Percentiles rank a stretch among this genome's conserved stretches.
These are phyloP conservation scores for Canariomyces notabilis DNA, from an alignment of 2,329 filamentous ascomycete genomes.

Conservation along the genomic window DNA sequence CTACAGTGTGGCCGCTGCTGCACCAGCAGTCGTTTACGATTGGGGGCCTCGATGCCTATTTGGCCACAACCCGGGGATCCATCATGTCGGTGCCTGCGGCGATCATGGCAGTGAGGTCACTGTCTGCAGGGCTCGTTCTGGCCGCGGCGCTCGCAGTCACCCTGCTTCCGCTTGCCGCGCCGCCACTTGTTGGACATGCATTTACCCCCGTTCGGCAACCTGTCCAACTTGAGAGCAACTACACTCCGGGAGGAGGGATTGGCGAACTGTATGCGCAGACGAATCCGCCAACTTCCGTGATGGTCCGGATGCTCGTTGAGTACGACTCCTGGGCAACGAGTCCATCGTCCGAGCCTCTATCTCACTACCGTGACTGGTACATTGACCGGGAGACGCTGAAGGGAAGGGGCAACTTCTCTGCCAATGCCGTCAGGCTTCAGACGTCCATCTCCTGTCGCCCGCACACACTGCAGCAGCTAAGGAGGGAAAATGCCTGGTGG, in stretches of 20 bases:
- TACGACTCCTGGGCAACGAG: constrained; percentile 22
- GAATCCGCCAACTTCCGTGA: constrained; percentile 20
- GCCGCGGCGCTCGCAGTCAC: constrained; percentile 11
- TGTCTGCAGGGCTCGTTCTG: constrained; percentile 14
- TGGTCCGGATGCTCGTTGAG: constrained; percentile 15
- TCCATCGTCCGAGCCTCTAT: constrained; percentile 20
- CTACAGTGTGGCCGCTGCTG: constrained; percentile 22
- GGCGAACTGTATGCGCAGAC: constrained; percentile 17
- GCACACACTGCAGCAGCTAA: constrained; percentile 14
- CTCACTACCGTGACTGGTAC: constrained; percentile 22
- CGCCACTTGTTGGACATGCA: constrained; percentile 20
- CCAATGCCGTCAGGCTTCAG: constrained; percentile 18
- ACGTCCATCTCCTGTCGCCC: constrained; percentile 19
- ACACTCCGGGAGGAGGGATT: constrained; percentile 19
- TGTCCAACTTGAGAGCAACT: constrained; percentile 18
- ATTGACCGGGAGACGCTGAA: constrained; percentile 18
- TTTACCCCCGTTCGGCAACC: constrained; percentile 10
- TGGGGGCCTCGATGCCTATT: constrained; percentile 19
- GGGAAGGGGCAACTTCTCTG: constrained; percentile 18
- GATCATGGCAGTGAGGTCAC: constrained; percentile 10
- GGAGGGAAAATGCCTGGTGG: constrained; percentile 12
- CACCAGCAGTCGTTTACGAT: constrained; percentile 20
- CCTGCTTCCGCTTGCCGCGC: constrained; percentile 15
- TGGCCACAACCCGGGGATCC: constrained; percentile 18
- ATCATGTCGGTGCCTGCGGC: constrained; percentile 19